Percentiles rank a stretch among this genome's conserved stretches.
These are phyloP conservation scores for Trichophaea hybrida DNA, from an alignment of 2,329 filamentous ascomycete genomes.

Conservation along the genomic window DNA sequence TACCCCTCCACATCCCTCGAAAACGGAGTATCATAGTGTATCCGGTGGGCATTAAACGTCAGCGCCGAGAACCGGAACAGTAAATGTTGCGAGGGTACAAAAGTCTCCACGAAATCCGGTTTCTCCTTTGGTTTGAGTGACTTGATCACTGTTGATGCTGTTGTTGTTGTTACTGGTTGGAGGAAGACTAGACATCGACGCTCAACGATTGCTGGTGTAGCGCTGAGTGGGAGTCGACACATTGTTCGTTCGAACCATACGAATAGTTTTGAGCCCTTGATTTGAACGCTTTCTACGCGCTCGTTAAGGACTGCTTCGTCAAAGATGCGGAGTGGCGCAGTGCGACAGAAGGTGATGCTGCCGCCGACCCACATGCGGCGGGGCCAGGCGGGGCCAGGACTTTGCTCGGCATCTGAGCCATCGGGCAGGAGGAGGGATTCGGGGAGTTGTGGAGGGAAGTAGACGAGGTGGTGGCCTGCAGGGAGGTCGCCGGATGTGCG, in stretches of 20 bases:
- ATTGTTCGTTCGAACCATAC: slow-evolving; percentile 45
- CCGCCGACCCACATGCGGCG: slow-evolving; percentile 86
- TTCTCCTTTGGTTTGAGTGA: neutral
- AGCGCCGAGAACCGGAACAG: slow-evolving; percentile 86
- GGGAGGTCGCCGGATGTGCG: slow-evolving; percentile 32
- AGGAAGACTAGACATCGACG: slow-evolving; percentile 50
- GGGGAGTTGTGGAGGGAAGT: slow-evolving; percentile 61
- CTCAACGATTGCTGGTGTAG: slow-evolving; percentile 40
- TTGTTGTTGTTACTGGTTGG: slow-evolving; percentile 18
- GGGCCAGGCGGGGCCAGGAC: slow-evolving; percentile 55
- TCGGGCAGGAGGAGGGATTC: slow-evolving; percentile 55
- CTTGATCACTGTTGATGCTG: neutral
- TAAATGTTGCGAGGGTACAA: slow-evolving; percentile 54
- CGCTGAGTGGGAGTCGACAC: slow-evolving; percentile 32
- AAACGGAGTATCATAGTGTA: slow-evolving; percentile 68
- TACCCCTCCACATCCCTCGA: slow-evolving; percentile 59
- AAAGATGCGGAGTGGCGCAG: slow-evolving; percentile 21
- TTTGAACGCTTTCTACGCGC: slow-evolving; percentile 38
- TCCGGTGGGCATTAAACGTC: slow-evolving; percentile 81
- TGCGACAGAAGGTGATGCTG: slow-evolving; percentile 35
- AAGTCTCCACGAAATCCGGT: slow-evolving; percentile 42
- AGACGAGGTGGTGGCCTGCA: slow-evolving; percentile 66
- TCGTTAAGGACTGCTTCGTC: slow-evolving; percentile 31
- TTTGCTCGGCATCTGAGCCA: slow-evolving; percentile 70
- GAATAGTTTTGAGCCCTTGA: slow-evolving; percentile 39